Base-by-base conservation (phyloP, 1,284 basidiomycete genomes). In the Sporisorium sorghi region DNA sequence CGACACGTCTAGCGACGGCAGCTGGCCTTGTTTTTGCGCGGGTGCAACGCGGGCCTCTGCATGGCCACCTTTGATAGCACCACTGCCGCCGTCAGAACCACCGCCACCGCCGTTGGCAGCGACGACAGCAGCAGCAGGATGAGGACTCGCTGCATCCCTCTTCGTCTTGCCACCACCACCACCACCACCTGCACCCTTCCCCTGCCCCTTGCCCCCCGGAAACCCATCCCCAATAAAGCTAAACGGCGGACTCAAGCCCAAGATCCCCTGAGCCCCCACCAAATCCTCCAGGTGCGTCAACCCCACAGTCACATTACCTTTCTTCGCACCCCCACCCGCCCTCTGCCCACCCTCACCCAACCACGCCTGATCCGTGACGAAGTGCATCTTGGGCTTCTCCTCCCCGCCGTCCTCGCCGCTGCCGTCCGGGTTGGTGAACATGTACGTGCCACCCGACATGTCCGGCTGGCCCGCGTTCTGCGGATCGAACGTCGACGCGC, bases 181-280 rank as follows among this genome's bases (percentile, higher is more conserved):
- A 24, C 51, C 49, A 33, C 48, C 24, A 43, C 47, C 33, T 46
- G 30, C 40, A 24, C 35, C 35, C 17, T 42, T 43, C 19, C 32
- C 15, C 26, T 40, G 9, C 26, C 5, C 3, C 43, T 44, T 12
- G 8, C 43, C 43, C 5, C 24, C 24, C 8, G 12, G 11, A n/a
- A 11, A 19, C 10, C 37, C 33, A 24, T 15, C 33, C 11, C 14
- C 24, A 8, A 63, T 43, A 42, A 30, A 3, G 42, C 46, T 47
- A 5, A 65, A 56, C 9, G 70, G 60, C 23, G 71, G 71, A 54
- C 53, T 52, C n/a, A 73, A 33, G 3, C 71, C 71, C 21, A 73
- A 28, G 24, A 73, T 60, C 8, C 71, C 71, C 26, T 67, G 19
- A 1, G 61, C 52, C 11, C 21, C 37, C 23, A 58, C 40, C 30